These are phyloP conservation scores for Bimuria novae-zelandiae DNA, from an alignment of 2,329 filamentous ascomycete genomes.

Conservation along the genomic window DNA sequence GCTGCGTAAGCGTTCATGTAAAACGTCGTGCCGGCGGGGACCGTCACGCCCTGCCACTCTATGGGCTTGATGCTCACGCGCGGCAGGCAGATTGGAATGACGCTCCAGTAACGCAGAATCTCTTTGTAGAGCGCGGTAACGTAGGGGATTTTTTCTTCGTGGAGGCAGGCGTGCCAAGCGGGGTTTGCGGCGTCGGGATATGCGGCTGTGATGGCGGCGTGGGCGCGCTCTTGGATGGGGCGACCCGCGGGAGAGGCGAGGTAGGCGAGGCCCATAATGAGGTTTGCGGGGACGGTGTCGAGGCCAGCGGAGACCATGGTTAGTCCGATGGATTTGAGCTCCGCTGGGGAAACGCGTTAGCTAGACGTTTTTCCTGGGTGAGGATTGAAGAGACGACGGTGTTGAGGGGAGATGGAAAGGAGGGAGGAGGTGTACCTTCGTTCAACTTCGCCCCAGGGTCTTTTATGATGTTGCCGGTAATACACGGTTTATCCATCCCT, in stretches of 20 bases:
- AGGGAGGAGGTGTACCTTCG: conserved; percentile 53
- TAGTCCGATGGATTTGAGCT: conserved; percentile 79
- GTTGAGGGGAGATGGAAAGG: not conserved
- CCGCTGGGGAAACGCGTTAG: conserved; percentile 57
- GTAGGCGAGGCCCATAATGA: conserved; percentile 80
- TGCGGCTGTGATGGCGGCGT: conserved; percentile 70
- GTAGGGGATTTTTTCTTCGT: conserved; percentile 77
- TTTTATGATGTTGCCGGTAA: conserved; percentile 72
- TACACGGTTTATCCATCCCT: conserved; percentile 70
- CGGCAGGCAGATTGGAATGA: conserved; percentile 79
- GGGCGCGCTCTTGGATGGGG: conserved; percentile 70
- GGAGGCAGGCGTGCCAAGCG: conserved; percentile 74
- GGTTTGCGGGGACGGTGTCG: conserved; percentile 78
- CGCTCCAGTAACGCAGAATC: conserved; percentile 76
- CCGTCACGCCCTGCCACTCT: conserved; percentile 66
- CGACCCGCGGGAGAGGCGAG: conserved; percentile 71
- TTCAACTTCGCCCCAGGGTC: conserved; percentile 71
- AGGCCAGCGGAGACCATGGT: conserved; percentile 83
- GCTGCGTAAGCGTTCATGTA: conserved; percentile 79
- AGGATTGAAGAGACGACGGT: not conserved
- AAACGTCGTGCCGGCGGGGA: conserved; percentile 77
- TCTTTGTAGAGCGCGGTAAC: conserved; percentile 80
- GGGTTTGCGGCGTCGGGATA: conserved; percentile 76
- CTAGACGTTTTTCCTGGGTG: not conserved
- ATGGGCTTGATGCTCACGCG: conserved; percentile 74